Base-by-base conservation (phyloP, 2,329 filamentous ascomycete genomes). In the Paracoccidioides lutzii region DNA sequence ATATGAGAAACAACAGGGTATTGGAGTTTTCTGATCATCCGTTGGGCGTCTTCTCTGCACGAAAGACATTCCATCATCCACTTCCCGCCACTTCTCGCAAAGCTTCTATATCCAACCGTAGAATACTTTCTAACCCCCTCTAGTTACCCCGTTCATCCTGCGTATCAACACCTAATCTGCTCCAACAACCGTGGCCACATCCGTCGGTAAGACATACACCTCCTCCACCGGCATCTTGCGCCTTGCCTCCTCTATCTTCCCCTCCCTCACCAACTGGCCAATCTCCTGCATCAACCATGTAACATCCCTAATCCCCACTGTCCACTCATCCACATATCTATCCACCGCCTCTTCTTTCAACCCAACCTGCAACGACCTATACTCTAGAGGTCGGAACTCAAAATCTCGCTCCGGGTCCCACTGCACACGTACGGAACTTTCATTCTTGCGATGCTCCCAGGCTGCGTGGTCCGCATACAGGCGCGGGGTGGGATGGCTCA, bases 361-460 rank as follows among this genome's bases (percentile, higher is more conserved):
- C 0, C 81, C 81, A 59, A 84, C 78, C 70, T 84, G 81, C 35
- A 84, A 80, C 62, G 79, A 82, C 44, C 81, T 69, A 62, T 79
- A 75, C 6, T 62, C 65, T 53, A 82, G 58, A 58, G 68, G 71
- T 9, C 65, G 73, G 9, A 83, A 64, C 40, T 65, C 63, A 1
- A 75, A 65, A 30, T 72, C 71, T 22, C 82, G 63, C 63, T 84
- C 82, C 0, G 81, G 81, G 65, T 84, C 82, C 81, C 82, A 85
- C 64, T 84, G 81, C 6, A 83, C 72, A n/a, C 76, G 73, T 0
- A 83, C 79, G 10, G 64, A 63, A 35, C 56, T 61, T 1, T 43
- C 41, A 2, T 48, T 58, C 15, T 65, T 55, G 15, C 55, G 57
- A 49, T 59, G 37, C 53, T 64, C 62, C 61, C 57, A 62, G 28